Evolutionary conservation across 495 filamentous ascomycete species (phyloP).

Genomic region (Neurospora intermedia): DNA sequence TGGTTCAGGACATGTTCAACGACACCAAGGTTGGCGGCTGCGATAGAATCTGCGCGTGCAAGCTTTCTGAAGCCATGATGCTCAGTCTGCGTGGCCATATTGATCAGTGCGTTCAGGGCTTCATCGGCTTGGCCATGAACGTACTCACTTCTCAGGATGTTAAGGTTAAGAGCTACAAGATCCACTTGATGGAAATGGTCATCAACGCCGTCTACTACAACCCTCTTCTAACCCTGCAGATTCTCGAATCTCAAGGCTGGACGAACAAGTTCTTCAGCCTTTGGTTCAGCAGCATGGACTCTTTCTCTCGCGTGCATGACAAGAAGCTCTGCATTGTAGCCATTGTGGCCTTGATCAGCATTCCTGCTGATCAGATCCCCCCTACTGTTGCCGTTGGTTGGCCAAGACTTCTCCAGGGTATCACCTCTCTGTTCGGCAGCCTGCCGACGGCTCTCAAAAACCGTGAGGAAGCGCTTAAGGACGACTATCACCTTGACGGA

Average conservation of each 20-base stretch:
- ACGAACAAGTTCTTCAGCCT: conserved; percentile 99
- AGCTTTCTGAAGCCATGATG: conserved; percentile 95
- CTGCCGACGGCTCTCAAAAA: conserved; percentile 78
- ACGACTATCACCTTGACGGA: conserved; percentile 65
- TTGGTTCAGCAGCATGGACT: conserved; percentile 95
- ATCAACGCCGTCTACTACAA: conserved; percentile 99
- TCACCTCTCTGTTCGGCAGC: conserved; percentile 83
- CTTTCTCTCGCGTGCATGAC: conserved; percentile 88
- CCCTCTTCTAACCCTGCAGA: conserved; percentile 66
- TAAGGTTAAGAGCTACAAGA: conserved; percentile 79
- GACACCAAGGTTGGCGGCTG: conserved; percentile 84
- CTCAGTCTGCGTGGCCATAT: conserved; percentile 85
- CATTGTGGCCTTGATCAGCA: conserved; percentile 68
- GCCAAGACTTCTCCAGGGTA: conserved; percentile 88
- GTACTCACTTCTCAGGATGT: conserved; percentile 59
- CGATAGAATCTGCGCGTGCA: conserved; percentile 97
- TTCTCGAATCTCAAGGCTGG: conserved; percentile 83
- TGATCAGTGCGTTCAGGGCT: conserved; percentile 75
- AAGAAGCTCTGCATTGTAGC: conserved; percentile 96
- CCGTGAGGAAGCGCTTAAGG: conserved; percentile 86
- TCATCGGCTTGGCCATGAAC: conserved; percentile 79
- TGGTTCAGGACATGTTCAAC: conserved; percentile 55
- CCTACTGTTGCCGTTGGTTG: conserved; percentile 86
- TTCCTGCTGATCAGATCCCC: conserved; percentile 69
- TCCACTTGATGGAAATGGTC: conserved; percentile 98